phyloP scores from a whole-genome alignment of 169 alveolate species.

The Babesia gibsoni region DNA sequence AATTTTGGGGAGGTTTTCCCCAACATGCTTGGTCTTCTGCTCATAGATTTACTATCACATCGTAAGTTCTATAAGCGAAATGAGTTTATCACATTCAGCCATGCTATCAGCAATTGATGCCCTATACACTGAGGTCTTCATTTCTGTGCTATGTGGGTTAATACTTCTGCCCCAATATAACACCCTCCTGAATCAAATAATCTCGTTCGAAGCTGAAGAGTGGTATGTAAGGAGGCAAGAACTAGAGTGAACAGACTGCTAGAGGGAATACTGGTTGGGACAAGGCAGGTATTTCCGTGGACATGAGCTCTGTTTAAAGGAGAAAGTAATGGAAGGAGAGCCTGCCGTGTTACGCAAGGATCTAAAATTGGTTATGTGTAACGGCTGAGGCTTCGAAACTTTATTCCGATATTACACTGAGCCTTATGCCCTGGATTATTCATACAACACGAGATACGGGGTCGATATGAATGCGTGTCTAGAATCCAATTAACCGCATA shows the following conservation, averaged over 20 bases:
- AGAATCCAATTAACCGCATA: too few species aligned
- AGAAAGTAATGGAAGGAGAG: too few species aligned
- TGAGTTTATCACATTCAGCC: not conserved
- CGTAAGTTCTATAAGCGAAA: not conserved
- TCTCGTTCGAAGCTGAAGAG: slow-evolving; percentile 14
- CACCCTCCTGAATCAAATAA: slow-evolving; percentile 2
- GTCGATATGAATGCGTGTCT: too few species aligned
- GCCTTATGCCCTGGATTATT: too few species aligned
- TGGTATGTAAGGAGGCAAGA: not conserved
- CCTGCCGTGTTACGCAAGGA: too few species aligned
- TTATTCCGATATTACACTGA: too few species aligned
- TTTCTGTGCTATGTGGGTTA: slow-evolving; percentile 30
- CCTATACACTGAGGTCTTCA: slow-evolving; percentile 18
- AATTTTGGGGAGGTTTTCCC: slow-evolving; percentile 70
- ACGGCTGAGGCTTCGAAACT: too few species aligned
- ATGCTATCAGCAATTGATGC: slow-evolving; percentile 15
- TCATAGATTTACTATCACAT: slow-evolving; percentile 18
- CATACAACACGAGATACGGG: too few species aligned
- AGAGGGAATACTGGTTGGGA: too few species aligned
- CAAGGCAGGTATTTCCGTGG: too few species aligned
- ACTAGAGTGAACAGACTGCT: not conserved
- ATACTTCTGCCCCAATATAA: slow-evolving; percentile 21
- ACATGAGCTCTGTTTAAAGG: too few species aligned
- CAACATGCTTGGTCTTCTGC: slow-evolving; percentile 5
- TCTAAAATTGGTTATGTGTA: too few species aligned